phyloP scores from a whole-genome alignment of 768 basidiomycete genomes.

The Kwoniella europaea region DNA sequence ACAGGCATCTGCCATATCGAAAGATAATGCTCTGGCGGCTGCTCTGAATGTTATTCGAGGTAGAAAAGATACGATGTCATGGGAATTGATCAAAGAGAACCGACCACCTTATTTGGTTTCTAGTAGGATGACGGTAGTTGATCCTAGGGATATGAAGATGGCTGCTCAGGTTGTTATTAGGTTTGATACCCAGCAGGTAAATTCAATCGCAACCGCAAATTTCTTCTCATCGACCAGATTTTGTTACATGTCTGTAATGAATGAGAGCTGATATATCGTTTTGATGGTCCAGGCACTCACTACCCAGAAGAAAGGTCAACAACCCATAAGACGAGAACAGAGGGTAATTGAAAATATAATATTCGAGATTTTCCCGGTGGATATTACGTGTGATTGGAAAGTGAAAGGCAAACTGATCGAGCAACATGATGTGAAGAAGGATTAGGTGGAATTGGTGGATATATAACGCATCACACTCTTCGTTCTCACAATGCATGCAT shows the following conservation, averaged over 20 bases:
- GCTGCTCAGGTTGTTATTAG: slow-evolving; percentile 26
- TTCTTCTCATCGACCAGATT: too few species aligned
- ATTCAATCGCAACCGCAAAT: not conserved
- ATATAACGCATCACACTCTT: too few species aligned
- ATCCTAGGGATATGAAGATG: slow-evolving; percentile 22
- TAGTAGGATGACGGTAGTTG: slow-evolving; percentile 16
- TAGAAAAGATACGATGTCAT: slow-evolving; percentile 20
- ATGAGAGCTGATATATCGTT: not conserved
- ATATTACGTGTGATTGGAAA: slow-evolving; percentile 21
- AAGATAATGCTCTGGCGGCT: slow-evolving; percentile 16
- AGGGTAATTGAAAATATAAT: slow-evolving; percentile 27
- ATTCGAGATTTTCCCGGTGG: slow-evolving; percentile 21
- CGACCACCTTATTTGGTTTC: slow-evolving; percentile 17
- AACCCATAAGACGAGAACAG: slow-evolving; percentile 10
- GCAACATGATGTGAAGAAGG: slow-evolving; percentile 8
- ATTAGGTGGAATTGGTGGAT: not conserved
- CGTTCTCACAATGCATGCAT: too few species aligned
- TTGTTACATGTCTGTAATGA: not conserved
- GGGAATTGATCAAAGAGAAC: slow-evolving; percentile 23
- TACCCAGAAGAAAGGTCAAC: slow-evolving; percentile 8
- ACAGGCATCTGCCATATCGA: slow-evolving; percentile 18
- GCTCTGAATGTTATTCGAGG: slow-evolving; percentile 18
- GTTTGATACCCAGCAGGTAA: slow-evolving; percentile 29
- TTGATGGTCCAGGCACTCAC: slow-evolving; percentile 6
- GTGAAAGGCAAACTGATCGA: slow-evolving; percentile 25